These are phyloP conservation scores for Colletotrichum somersetense DNA, from an alignment of 2,329 filamentous ascomycete genomes.

Conservation along the genomic window DNA sequence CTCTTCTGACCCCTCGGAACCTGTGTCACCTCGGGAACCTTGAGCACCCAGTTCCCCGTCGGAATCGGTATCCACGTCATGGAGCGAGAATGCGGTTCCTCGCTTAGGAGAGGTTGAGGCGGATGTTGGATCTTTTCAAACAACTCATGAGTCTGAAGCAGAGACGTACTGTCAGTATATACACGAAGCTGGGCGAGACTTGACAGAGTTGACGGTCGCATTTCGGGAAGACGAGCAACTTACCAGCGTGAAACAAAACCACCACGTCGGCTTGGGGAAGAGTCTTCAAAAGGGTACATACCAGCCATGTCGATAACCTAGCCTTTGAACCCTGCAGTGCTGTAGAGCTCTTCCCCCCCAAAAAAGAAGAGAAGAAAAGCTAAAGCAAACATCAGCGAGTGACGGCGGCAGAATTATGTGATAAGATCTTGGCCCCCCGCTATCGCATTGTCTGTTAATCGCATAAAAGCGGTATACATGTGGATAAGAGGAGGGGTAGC, in stretches of 20 bases:
- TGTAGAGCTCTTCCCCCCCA: slow-evolving; percentile 27
- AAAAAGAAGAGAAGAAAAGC: slow-evolving; percentile 15
- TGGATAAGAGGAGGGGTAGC: slow-evolving; percentile 16
- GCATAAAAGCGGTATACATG: slow-evolving; percentile 12
- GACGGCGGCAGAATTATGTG: slow-evolving; percentile 7
- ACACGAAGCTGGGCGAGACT: neutral
- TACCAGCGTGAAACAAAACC: slow-evolving; percentile 37
- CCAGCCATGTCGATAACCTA: slow-evolving; percentile 40
- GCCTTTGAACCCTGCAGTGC: slow-evolving; percentile 12
- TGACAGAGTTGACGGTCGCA: neutral
- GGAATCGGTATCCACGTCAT: slow-evolving; percentile 35
- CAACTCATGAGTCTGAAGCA: slow-evolving; percentile 16
- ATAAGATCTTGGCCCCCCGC: slow-evolving; percentile 18
- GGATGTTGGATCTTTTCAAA: slow-evolving; percentile 35
- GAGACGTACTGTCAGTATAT: slow-evolving; percentile 8
- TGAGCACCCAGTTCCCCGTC: slow-evolving; percentile 35
- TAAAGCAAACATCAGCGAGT: neutral
- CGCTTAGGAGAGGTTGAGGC: slow-evolving; percentile 42
- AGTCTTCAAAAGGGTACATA: slow-evolving; percentile 37
- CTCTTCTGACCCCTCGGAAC: slow-evolving; percentile 27
- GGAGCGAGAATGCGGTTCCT: slow-evolving; percentile 27
- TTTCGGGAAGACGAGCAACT: slow-evolving; percentile 11
- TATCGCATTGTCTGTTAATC: slow-evolving; percentile 23
- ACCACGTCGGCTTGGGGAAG: slow-evolving; percentile 10
- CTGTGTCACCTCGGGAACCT: slow-evolving; percentile 36